A percentile compares a stretch with the other conserved stretches of the same genome.
phyloP scores from a whole-genome alignment of 495 filamentous ascomycete genomes.

The Aspergillus indologenus region DNA sequence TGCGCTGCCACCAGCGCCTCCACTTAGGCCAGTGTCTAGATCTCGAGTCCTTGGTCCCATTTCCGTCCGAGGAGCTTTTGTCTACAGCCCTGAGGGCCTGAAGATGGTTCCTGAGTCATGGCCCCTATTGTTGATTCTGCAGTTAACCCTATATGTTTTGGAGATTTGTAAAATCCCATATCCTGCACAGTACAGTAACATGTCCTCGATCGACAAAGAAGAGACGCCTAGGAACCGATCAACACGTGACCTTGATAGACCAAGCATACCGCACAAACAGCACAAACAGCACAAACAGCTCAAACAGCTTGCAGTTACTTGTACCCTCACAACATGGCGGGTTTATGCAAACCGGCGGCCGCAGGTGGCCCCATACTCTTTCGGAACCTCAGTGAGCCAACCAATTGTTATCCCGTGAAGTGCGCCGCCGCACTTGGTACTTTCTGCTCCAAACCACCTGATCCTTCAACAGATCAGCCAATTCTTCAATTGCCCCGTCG shows the following conservation, averaged over 20 bases:
- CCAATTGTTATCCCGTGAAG: background rate
- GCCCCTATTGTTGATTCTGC: no score
- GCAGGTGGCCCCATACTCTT: constrained; percentile 21
- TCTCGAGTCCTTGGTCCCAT: background rate
- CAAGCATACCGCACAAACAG: constrained; percentile 20
- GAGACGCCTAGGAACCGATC: no score
- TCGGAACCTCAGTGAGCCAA: constrained; percentile 1
- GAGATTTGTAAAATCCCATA: no score
- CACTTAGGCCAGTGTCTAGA: constrained; percentile 22
- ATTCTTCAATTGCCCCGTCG: constrained; percentile 8
- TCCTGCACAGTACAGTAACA: no score
- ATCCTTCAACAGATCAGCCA: constrained; percentile 16
- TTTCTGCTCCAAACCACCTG: constrained; percentile 7
- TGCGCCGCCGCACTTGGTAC: background rate
- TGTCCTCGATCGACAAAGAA: no score
- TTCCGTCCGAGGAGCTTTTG: no score
- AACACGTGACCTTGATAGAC: background rate
- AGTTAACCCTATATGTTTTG: no score
- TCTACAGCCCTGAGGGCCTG: no score
- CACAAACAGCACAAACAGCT: constrained; percentile 30
- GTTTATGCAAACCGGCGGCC: background rate
- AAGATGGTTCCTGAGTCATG: no score
- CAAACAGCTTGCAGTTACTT: no score
- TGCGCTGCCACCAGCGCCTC: constrained; percentile 13
- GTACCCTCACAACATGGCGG: constrained; percentile 6